These are phyloP conservation scores for Trametes cubensis DNA, from an alignment of 768 basidiomycete species.

Conservation along the genomic window DNA sequence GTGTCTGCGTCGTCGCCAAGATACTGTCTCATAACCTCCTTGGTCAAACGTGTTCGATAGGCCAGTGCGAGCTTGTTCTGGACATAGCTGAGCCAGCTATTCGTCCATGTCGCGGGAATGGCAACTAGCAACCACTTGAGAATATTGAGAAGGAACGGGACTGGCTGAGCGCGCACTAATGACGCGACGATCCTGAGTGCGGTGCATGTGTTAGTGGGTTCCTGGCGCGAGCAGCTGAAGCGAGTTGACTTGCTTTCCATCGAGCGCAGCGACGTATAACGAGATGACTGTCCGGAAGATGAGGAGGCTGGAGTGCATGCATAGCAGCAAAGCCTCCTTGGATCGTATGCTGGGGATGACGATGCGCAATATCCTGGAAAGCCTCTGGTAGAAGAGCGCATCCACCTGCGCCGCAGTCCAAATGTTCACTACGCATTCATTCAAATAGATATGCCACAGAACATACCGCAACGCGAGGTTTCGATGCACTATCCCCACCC, in stretches of 20 bases:
- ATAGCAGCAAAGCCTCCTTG: constrained; percentile 84
- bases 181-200: constrained; percentile 84
- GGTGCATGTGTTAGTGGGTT: not conserved
- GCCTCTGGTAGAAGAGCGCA: constrained; percentile 83
- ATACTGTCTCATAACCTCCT: constrained; percentile 81
- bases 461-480: constrained; percentile 70
- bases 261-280: constrained; percentile 90
- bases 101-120: constrained; percentile 90
- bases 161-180: constrained; percentile 82
- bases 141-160: constrained; percentile 83
- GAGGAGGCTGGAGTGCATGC: constrained; percentile 87
- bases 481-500: constrained; percentile 43
- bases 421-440: not conserved
- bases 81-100: constrained; percentile 89
- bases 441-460: not conserved
- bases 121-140: constrained; percentile 89
- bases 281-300: constrained; percentile 90
- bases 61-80: constrained; percentile 92
- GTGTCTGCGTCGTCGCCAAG: constrained; percentile 71
- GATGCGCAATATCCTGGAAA: constrained; percentile 77
- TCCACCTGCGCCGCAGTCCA: constrained; percentile 63
- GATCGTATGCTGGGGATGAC: constrained; percentile 85
- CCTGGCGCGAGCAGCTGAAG: not conserved
- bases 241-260: constrained; percentile 65
- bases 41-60: constrained; percentile 84